phyloP scores from a whole-genome alignment of 2,329 filamentous ascomycete species.

The Hymenoscyphus salicellus region DNA sequence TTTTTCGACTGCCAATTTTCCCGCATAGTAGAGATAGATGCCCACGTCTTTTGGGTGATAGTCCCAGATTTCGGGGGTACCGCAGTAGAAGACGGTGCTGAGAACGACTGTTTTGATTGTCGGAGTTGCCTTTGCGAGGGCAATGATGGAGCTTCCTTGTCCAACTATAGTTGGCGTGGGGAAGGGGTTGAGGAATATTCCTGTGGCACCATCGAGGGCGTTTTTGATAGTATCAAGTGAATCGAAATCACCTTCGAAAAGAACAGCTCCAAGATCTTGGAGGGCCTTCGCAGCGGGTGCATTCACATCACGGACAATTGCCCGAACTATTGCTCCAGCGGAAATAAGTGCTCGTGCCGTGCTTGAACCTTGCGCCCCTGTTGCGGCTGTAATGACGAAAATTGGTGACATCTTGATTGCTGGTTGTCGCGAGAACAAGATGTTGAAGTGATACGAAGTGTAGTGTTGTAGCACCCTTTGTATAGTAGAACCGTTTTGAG shows the following conservation, averaged over 20 bases:
- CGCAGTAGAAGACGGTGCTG: constrained; percentile 13
- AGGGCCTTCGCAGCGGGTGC: constrained; percentile 31
- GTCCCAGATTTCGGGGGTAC: constrained; percentile 7
- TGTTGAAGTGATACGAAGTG: not conserved
- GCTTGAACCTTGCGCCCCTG: not conserved
- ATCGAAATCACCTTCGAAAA: constrained; percentile 40
- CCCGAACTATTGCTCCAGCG: constrained; percentile 37
- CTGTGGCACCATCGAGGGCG: constrained; percentile 38
- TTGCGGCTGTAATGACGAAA: constrained; percentile 2
- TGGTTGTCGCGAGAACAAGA: not conserved
- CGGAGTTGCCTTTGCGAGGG: constrained; percentile 7
- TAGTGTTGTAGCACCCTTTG: not conserved
- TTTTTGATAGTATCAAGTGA: constrained; percentile 34
- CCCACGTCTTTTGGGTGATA: constrained; percentile 1
- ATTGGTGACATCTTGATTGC: not conserved
- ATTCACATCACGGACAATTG: constrained; percentile 36
- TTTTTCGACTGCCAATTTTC: constrained; percentile 16
- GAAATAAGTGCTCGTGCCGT: constrained; percentile 36
- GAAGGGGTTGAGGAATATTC: constrained; percentile 13
- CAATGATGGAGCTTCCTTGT: constrained; percentile 13
- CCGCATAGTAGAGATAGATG: constrained; percentile 12
- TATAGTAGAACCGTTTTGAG: not conserved
- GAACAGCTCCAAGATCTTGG: constrained; percentile 33
- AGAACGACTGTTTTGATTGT: constrained; percentile 14
- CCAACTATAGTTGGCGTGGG: constrained; percentile 1